Base-by-base conservation (phyloP, 2,329 filamentous ascomycete species). In the Phaeosphaeria sp. region DNA sequence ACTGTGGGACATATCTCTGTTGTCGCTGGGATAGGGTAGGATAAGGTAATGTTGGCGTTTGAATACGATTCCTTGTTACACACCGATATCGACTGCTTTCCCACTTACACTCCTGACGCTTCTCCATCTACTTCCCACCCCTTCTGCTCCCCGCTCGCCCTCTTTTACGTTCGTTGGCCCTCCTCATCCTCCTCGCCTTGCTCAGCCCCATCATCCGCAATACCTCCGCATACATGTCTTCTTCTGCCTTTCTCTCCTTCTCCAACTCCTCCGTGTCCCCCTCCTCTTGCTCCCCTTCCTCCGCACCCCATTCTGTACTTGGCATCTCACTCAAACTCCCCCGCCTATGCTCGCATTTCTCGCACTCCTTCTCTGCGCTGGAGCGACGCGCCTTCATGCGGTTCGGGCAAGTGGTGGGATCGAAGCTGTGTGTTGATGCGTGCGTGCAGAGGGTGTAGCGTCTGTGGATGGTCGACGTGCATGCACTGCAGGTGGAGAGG, bases 361-460 rank as follows among this genome's bases (percentile, higher is more conserved):
- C 48, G 22, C 67, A 71, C 5, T 50, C 9, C 11, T 22, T 52
- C 2, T 36, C 25, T 0, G 39, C 51, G 6, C 54, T 56, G 6
- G 55, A 36, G 1, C 55, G 53, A 0, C 50, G 54, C 33, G 64
- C 48, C 47, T 63, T 65, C 69, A 69, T 73, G 21, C 70, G 60
- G 9, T 62, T 63, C n/a, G 72, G 69, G 62, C 72, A 74, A 1
- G 44, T 30, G 1, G 36, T 22, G 9, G 68, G 67, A 11, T 59
- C 52, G 33, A 72, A 51, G 33, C 52, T 50, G 44, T 73, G 65
- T 27, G 44, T 25, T 1, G 46, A 20, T 0, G 71, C 71, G 50
- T 72, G 70, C 1, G 47, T 53, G 62, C 72, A 74, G 30, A 46
- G 64, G 13, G 59, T 43, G 49, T 73, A 69, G 3, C 52, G 63